These are phyloP conservation scores for Uronychia binucleata DNA, from an alignment of 73 alveolate species.

Conservation along the genomic window DNA sequence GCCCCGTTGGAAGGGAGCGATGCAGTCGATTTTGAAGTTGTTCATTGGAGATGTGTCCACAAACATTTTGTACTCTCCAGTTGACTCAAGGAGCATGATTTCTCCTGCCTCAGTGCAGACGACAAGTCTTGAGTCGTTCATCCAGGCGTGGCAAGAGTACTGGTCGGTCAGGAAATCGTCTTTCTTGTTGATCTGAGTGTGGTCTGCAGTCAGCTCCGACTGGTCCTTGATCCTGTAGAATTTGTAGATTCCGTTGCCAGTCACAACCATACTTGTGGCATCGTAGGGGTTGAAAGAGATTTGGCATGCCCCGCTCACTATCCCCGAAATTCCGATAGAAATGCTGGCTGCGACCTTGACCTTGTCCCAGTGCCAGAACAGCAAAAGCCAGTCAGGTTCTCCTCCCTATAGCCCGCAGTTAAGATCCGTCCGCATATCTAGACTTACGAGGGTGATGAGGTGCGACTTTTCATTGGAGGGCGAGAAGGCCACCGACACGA, in stretches of 20 bases:
- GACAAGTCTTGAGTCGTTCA: slow-evolving; percentile 56
- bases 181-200: slow-evolving; percentile 55
- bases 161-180: slow-evolving; percentile 32
- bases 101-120: slow-evolving; percentile 65
- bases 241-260: slow-evolving; percentile 76
- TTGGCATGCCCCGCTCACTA: slow-evolving; percentile 11
- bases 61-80: slow-evolving; percentile 48
- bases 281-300: slow-evolving; percentile 74
- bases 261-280: slow-evolving; percentile 61
- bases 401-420: slow-evolving; percentile 49
- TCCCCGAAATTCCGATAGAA: slow-evolving; percentile 25
- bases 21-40: slow-evolving; percentile 56
- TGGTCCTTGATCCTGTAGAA: slow-evolving; percentile 66
- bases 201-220: slow-evolving; percentile 60
- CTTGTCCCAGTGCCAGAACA: slow-evolving; percentile 88
- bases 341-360: slow-evolving; percentile 44
- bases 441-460: slow-evolving; percentile 63
- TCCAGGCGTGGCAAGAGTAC: slow-evolving; percentile 65
- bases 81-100: slow-evolving; percentile 62
- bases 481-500: slow-evolving; percentile 81
- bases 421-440: background rate
- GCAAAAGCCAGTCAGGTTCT: slow-evolving; percentile 83
- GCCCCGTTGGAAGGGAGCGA: slow-evolving; percentile 69
- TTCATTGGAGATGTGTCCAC: slow-evolving; percentile 63
- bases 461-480: slow-evolving; percentile 73